These are phyloP conservation scores for Globisporangium solare DNA, from an alignment of 352 stramenopile species.

Conservation along the genomic window DNA sequence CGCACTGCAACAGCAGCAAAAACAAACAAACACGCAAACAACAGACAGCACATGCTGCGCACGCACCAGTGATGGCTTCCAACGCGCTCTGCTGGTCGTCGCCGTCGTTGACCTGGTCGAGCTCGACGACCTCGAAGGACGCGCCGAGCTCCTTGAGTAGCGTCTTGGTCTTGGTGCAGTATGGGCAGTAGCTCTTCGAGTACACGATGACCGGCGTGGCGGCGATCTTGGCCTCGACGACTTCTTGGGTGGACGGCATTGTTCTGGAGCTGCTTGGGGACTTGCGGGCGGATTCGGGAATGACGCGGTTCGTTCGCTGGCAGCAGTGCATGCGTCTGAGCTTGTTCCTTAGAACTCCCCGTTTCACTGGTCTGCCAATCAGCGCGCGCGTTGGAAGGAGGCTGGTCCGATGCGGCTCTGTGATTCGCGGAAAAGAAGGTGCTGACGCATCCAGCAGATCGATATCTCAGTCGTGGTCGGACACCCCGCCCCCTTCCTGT, in stretches of 20 bases:
- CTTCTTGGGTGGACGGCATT: slow-evolving; percentile 62
- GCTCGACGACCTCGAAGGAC: slow-evolving; percentile 54
- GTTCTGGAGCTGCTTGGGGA: slow-evolving; percentile 15
- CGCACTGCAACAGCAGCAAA: no score
- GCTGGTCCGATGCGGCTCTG: not conserved
- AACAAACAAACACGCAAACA: slow-evolving; percentile 5
- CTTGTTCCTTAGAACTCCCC: not conserved
- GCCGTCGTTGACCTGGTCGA: slow-evolving; percentile 48
- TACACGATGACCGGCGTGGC: slow-evolving; percentile 71
- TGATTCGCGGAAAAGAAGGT: not conserved
- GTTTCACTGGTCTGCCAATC: not conserved
- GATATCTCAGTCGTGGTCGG: no score
- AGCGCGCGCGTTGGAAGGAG: not conserved
- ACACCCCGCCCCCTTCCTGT: no score
- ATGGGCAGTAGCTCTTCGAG: slow-evolving; percentile 95
- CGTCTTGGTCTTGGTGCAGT: slow-evolving; percentile 83
- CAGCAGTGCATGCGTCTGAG: not conserved
- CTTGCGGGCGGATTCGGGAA: not conserved
- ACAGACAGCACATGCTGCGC: not conserved
- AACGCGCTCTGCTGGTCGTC: slow-evolving; percentile 58
- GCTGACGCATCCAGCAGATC: not conserved
- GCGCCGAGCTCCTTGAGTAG: slow-evolving; percentile 51
- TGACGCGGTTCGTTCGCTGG: not conserved
- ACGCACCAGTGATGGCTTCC: slow-evolving; percentile 45
- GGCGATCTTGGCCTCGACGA: slow-evolving; percentile 61